Evolutionary conservation across 352 stramenopile genomes (phyloP).

Genomic region (Pythium scleroteichum): DNA sequence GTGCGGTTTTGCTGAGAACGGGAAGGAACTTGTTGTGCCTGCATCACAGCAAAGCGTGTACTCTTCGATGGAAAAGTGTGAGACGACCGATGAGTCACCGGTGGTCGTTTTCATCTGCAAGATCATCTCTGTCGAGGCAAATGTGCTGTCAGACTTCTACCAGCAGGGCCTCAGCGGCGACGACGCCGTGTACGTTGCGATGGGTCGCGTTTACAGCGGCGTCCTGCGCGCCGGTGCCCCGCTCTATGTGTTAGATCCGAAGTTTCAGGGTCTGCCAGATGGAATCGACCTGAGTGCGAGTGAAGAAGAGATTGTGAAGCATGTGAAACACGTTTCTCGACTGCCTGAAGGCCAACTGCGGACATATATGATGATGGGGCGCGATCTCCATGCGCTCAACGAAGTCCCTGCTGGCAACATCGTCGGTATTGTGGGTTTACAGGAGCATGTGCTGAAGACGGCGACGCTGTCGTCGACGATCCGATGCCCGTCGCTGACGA

Average conservation of each 20-base stretch:
- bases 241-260: slow-evolving; percentile 87
- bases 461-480: slow-evolving; percentile 85
- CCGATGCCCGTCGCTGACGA: slow-evolving; percentile 78
- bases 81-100: slow-evolving; percentile 55
- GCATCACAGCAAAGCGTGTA: slow-evolving; percentile 42
- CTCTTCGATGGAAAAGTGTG: slow-evolving; percentile 56
- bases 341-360: slow-evolving; percentile 52
- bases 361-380: slow-evolving; percentile 94
- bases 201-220: slow-evolving; percentile 91
- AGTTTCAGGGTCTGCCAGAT: slow-evolving; percentile 69
- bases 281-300: slow-evolving; percentile 17
- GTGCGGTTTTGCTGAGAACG: slow-evolving; percentile 37
- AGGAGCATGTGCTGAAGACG: slow-evolving; percentile 89
- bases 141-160: slow-evolving; percentile 80
- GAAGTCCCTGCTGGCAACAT: slow-evolving; percentile 90
- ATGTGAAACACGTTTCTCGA: slow-evolving; percentile 59
- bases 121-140: slow-evolving; percentile 88
- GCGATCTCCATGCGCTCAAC: slow-evolving; percentile 75
- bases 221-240: slow-evolving; percentile 60
- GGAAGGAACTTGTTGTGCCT: neutral
- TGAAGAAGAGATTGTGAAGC: slow-evolving; percentile 34
- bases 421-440: slow-evolving; percentile 85
- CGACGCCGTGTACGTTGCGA: slow-evolving; percentile 89
- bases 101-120: slow-evolving; percentile 92
- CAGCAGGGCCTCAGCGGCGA: slow-evolving; percentile 41